Base-by-base conservation (phyloP, 495 filamentous ascomycete species). In the Cercophora scortea region DNA sequence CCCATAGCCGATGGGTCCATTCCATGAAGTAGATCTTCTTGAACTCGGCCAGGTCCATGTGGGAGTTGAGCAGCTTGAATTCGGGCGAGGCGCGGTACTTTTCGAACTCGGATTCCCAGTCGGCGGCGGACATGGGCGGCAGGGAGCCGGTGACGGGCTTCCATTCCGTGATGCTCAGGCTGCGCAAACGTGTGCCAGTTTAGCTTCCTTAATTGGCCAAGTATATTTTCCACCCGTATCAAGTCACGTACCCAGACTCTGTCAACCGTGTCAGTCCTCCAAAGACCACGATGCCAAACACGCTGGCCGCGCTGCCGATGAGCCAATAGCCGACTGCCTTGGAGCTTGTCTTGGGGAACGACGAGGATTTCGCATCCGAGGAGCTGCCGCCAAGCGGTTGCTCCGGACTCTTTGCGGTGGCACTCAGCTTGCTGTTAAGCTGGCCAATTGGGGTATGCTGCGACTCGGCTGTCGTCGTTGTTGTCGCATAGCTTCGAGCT, bases 1-100 rank as follows among this genome's bases (percentile, higher is more conserved):
- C 93, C 90, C 93, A 96, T 42, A 96, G 79, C 15, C 93, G 82
- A 70, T 98, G 93, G 5, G 85, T 83, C 94, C 94, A 98, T 78
- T 98, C 93, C 94, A 98, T 97, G 68, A 85, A 97, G 77, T 97
- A 97, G 55, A 98, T 98, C 67, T 89, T 87, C 68, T 97, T 96
- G 73, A 96, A 98, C 63, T 96, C 94, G 34, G 81, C 79, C 34
- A 97, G 72, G 33, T 73, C 85, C 93, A 98, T 98, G 63, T 89
- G 79, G 16, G 90, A 81, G 71, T 98, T 97, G 44, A 98, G 75
- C 32, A 88, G 79, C 60, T 86, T 81, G 75, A 88, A 97, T 71
- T 98, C 93, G 50, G 93, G 93, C 3, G 89, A 94, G 17, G 83
- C 79, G 41, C 83, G 81, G 74, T 98, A 98, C 66, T 91, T 93